Percentiles rank a stretch among this genome's conserved stretches.
Evolutionary conservation across 2,329 filamentous ascomycete genomes (phyloP).

Genomic region (Colletotrichum caudatum): DNA sequence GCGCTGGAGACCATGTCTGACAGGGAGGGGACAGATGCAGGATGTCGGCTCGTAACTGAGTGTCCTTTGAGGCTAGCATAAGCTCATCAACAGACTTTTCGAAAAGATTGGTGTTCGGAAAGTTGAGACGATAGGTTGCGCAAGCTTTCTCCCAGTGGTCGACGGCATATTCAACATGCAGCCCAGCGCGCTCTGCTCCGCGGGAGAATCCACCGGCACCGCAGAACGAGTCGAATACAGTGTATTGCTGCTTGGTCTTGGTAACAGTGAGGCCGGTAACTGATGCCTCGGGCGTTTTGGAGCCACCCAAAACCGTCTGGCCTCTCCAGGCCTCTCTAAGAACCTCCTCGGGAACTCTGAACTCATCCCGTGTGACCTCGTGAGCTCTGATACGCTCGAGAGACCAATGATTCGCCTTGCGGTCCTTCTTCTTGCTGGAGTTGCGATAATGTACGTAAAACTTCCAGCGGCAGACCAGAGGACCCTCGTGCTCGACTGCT

Average conservation of each 20-base stretch:
- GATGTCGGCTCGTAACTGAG: conserved; percentile 68
- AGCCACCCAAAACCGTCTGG: conserved; percentile 54
- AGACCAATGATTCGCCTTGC: conserved; percentile 51
- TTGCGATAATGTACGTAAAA: conserved; percentile 51
- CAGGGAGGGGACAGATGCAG: conserved; percentile 83
- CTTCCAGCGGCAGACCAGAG: conserved; percentile 67
- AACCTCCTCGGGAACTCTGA: conserved; percentile 47
- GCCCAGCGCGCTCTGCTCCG: conserved; percentile 69
- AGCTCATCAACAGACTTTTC: conserved; percentile 63
- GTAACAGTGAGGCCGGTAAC: background rate
- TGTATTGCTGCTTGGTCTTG: conserved; percentile 64
- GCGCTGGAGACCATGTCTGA: conserved; percentile 78
- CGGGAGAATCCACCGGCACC: conserved; percentile 78
- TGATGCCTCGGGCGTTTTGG: conserved; percentile 36
- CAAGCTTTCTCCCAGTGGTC: conserved; percentile 71
- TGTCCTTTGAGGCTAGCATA: conserved; percentile 50
- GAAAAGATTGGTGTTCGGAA: conserved; percentile 62
- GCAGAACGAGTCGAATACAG: conserved; percentile 78
- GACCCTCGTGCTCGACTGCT: conserved; percentile 47
- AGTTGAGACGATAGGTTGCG: conserved; percentile 70
- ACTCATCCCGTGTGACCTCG: conserved; percentile 49
- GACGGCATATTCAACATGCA: conserved; percentile 71
- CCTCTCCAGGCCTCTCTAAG: conserved; percentile 55
- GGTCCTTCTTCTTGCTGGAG: conserved; percentile 42
- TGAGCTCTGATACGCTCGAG: conserved; percentile 49